Percentiles rank a stretch among this genome's conserved stretches.
These are phyloP conservation scores for Chrysoporthe deuterocubensis DNA, from an alignment of 2,329 filamentous ascomycete genomes.

Conservation along the genomic window DNA sequence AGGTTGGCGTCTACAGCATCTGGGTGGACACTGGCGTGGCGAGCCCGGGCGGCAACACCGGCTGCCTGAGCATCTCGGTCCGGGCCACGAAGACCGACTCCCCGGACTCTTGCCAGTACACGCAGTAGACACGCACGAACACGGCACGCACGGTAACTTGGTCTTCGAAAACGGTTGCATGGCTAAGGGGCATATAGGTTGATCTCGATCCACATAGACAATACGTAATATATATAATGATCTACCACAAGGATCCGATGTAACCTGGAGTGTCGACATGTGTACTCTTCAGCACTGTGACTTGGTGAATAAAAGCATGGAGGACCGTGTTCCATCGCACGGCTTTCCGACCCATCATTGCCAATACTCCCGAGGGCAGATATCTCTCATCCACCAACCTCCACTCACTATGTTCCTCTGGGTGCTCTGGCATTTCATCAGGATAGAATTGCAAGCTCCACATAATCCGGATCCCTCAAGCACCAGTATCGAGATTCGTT, in stretches of 20 bases:
- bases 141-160: neutral
- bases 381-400: conserved; percentile 45
- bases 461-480: neutral
- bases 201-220: neutral
- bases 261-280: no score
- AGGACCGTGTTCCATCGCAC: conserved; percentile 47
- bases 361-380: conserved; percentile 43
- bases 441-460: neutral
- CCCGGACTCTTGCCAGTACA: conserved; percentile 10
- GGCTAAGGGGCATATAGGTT: neutral
- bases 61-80: conserved; percentile 43
- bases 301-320: conserved; percentile 27
- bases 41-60: conserved; percentile 42
- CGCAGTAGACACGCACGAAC: neutral
- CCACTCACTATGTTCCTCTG: conserved; percentile 38
- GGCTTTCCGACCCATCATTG: conserved; percentile 45
- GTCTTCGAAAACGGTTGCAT: neutral
- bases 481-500: no score
- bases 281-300: neutral
- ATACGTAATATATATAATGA: neutral
- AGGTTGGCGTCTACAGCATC: conserved; percentile 47
- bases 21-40: conserved; percentile 40
- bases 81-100: conserved; percentile 28
- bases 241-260: no score
- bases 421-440: neutral